Conservation (phyloP, 768 basidiomycete genomes). For the Hypholoma sublateritium region DNA sequence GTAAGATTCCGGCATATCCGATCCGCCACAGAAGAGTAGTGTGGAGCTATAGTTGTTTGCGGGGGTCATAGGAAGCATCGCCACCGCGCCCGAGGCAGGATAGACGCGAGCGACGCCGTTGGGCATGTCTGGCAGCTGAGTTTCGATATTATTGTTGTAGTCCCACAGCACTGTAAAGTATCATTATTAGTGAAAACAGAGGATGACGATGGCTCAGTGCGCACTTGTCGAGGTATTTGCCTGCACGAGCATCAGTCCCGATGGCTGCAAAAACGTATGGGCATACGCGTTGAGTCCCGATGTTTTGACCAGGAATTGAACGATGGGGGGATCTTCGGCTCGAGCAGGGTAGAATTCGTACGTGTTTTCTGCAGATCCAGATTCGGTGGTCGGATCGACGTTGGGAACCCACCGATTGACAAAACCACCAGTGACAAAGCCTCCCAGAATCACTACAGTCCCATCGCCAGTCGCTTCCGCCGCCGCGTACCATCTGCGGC, state of each 20-base stretch:
- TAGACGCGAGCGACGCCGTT: constrained; percentile 76
- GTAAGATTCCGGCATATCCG: constrained; percentile 64
- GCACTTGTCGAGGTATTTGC: constrained; percentile 77
- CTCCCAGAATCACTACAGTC: constrained; percentile 76
- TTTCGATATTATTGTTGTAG: constrained; percentile 54
- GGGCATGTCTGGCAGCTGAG: constrained; percentile 71
- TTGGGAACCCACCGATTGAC: constrained; percentile 76
- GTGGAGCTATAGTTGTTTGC: constrained; percentile 87
- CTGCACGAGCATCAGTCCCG: constrained; percentile 79
- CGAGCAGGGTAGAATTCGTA: constrained; percentile 80
- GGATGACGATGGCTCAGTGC: constrained; percentile 16
- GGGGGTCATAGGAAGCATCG: constrained; percentile 90
- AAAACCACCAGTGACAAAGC: constrained; percentile 77
- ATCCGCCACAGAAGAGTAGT: constrained; percentile 89
- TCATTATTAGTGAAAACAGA: background rate
- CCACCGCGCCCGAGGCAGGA: constrained; percentile 84
- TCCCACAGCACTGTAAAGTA: constrained; percentile 26
- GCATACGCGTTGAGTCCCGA: constrained; percentile 80
- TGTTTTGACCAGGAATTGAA: constrained; percentile 68
- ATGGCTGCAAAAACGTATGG: constrained; percentile 70
- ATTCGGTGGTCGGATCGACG: constrained; percentile 56
- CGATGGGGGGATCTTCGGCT: constrained; percentile 43
- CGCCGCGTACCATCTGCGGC: constrained; percentile 74
- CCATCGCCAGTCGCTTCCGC: constrained; percentile 79
- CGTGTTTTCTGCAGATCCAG: constrained; percentile 76